Percentiles rank a stretch among this genome's conserved stretches.
phyloP scores from a whole-genome alignment of 2,329 filamentous ascomycete species.

The Fusarium staphyleae region DNA sequence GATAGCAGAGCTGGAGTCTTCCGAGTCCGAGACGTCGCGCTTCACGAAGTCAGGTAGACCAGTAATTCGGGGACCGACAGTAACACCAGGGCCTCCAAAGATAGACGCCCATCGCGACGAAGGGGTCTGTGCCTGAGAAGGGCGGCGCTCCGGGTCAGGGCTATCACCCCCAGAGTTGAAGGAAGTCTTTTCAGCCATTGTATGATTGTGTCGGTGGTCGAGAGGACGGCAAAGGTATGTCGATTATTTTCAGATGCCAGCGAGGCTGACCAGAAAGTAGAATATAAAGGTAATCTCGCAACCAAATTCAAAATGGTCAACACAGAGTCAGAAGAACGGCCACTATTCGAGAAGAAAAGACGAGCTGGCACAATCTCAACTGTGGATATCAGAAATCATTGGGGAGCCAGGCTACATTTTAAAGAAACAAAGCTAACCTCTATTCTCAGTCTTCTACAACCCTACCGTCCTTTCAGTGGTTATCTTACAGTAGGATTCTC shows the following conservation, averaged over 20 bases:
- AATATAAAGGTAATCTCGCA: background rate
- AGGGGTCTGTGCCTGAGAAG: constrained; percentile 23
- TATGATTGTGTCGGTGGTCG: background rate
- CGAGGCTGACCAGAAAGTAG: background rate
- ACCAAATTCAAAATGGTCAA: background rate
- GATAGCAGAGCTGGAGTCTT: constrained; percentile 57
- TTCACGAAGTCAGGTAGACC: constrained; percentile 50
- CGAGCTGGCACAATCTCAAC: constrained; percentile 6
- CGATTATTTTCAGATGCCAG: background rate
- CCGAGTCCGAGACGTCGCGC: constrained; percentile 49
- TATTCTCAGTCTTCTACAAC: constrained; percentile 14
- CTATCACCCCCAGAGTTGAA: constrained; percentile 22
- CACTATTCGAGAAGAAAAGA: constrained; percentile 5
- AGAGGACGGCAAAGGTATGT: background rate
- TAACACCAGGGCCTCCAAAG: constrained; percentile 51
- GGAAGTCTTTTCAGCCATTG: constrained; percentile 42
- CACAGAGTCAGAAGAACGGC: constrained; percentile 5
- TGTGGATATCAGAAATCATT: background rate
- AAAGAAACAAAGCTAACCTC: constrained; percentile 16
- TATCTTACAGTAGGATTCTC: constrained; percentile 6
- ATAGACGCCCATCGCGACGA: constrained; percentile 45
- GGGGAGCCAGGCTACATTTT: constrained; percentile 26
- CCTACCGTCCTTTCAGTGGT: constrained; percentile 6
- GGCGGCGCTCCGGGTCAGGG: constrained; percentile 37
- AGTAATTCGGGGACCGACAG: constrained; percentile 60